Conservation (phyloP, 108 stramenopile species). For the Thalassiosira profunda region DNA sequence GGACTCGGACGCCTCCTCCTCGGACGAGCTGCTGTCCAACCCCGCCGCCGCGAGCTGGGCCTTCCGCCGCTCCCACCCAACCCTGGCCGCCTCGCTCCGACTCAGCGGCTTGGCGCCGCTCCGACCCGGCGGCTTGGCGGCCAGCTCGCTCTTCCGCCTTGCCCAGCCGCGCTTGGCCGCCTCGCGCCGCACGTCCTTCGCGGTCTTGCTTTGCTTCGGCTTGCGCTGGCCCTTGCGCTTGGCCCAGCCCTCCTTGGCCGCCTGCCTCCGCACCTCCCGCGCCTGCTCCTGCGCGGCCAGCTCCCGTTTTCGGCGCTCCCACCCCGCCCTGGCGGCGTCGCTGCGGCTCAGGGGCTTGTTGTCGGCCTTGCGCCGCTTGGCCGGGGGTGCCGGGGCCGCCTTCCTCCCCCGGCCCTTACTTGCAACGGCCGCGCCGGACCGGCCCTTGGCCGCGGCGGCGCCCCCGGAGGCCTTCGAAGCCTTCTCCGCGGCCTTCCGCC, state of each 20-base stretch:
- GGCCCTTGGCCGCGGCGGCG: neutral
- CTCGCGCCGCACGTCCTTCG: neutral
- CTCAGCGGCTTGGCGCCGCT: slow-evolving; percentile 3
- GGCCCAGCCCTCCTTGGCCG: neutral
- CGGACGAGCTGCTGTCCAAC: neutral
- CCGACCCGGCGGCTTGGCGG: neutral
- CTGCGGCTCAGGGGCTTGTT: neutral
- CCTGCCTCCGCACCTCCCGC: no score
- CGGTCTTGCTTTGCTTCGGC: slow-evolving; percentile 1
- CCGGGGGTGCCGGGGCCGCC: no score
- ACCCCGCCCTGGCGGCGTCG: neutral
- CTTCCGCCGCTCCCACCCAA: slow-evolving; percentile 14
- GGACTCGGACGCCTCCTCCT: no score
- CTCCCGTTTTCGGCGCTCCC: neutral
- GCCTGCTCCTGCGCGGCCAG: no score
- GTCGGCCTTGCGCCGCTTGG: no score
- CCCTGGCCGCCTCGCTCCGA: slow-evolving; percentile 19
- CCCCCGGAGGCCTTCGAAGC: neutral
- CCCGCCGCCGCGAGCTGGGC: neutral
- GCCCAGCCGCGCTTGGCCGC: neutral
- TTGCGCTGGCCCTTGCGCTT: neutral
- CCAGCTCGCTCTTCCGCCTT: neutral
- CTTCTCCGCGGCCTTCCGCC: slow-evolving; percentile 4
- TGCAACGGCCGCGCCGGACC: neutral
- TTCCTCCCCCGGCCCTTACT: slow-evolving; percentile 1